Percentiles rank a stretch among this genome's conserved stretches.
Conservation (phyloP, 495 filamentous ascomycete genomes). For the Talaromyces nanjingensis region DNA sequence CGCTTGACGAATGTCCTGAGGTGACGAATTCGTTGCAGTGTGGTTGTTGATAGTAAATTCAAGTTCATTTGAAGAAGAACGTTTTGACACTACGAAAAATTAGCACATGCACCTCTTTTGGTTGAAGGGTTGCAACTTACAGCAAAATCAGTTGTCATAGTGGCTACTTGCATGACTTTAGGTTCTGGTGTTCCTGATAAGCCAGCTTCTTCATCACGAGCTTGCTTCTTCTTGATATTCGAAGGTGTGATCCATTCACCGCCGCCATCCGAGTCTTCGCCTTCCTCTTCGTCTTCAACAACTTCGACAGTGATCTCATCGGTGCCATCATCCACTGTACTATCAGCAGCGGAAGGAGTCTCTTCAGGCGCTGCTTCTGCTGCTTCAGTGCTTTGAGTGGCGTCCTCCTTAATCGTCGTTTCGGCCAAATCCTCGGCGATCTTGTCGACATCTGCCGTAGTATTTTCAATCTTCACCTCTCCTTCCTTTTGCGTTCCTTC, state of each 20-base stretch:
- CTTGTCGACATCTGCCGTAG: slow-evolving; percentile 20
- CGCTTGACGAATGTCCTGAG: slow-evolving; percentile 83
- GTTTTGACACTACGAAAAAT: slow-evolving; percentile 59
- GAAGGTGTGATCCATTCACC: slow-evolving; percentile 94
- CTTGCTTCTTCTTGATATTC: slow-evolving; percentile 81
- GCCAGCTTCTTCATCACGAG: slow-evolving; percentile 49
- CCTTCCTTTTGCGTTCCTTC: slow-evolving; percentile 8
- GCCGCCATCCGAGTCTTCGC: slow-evolving; percentile 25
- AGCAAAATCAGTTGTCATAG: slow-evolving; percentile 90
- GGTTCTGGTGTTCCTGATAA: slow-evolving; percentile 42
- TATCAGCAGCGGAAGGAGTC: not conserved
- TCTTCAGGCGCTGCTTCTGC: slow-evolving; percentile 10
- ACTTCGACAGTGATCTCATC: not conserved
- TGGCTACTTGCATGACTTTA: slow-evolving; percentile 69
- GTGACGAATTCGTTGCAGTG: slow-evolving; percentile 65
- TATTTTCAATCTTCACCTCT: not conserved
- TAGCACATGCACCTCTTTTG: not conserved
- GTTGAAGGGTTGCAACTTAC: slow-evolving; percentile 36
- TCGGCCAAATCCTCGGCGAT: slow-evolving; percentile 16
- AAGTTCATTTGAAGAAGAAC: slow-evolving; percentile 91
- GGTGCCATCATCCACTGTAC: not conserved
- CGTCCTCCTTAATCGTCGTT: slow-evolving; percentile 12
- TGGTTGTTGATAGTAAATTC: slow-evolving; percentile 70
- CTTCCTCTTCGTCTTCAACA: slow-evolving; percentile 13
- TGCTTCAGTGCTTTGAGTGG: slow-evolving; percentile 11